These are phyloP conservation scores for Spathaspora girioi DNA, from an alignment of 805 yeast species.

Conservation along the genomic window DNA sequence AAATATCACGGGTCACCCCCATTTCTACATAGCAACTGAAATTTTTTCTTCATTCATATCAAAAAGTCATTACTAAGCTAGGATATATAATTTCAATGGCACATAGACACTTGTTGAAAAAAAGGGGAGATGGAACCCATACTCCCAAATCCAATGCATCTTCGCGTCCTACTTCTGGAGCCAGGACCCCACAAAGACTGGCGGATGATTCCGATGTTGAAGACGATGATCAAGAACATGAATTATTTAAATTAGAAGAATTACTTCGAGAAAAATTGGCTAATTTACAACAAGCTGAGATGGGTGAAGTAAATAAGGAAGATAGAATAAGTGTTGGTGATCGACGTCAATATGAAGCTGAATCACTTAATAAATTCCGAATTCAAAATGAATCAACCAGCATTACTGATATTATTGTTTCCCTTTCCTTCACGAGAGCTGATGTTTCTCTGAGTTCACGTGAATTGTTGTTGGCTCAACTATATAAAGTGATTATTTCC, in stretches of 20 bases:
- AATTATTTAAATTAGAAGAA: constrained; percentile 32
- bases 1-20: background rate
- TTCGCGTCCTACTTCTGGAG: constrained; percentile 29
- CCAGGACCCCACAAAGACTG: constrained; percentile 26
- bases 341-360: constrained; percentile 15
- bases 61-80: background rate
- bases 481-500: constrained; percentile 44
- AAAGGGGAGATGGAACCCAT: constrained; percentile 11
- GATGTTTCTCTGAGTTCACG: constrained; percentile 45
- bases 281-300: constrained; percentile 21
- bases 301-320: constrained; percentile 8
- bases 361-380: constrained; percentile 28
- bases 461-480: constrained; percentile 48
- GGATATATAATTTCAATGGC: constrained; percentile 3
- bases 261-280: constrained; percentile 28
- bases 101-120: constrained; percentile 6
- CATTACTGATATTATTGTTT: constrained; percentile 42
- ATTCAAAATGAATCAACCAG: constrained; percentile 35
- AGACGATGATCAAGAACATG: constrained; percentile 29
- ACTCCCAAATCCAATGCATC: constrained; percentile 20
- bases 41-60: background rate
- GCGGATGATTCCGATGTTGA: constrained; percentile 25
- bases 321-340: constrained; percentile 10
- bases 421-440: constrained; percentile 39
- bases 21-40: background rate